Conservation (phyloP, 495 filamentous ascomycete species). For the Lepidopterella palustris region DNA sequence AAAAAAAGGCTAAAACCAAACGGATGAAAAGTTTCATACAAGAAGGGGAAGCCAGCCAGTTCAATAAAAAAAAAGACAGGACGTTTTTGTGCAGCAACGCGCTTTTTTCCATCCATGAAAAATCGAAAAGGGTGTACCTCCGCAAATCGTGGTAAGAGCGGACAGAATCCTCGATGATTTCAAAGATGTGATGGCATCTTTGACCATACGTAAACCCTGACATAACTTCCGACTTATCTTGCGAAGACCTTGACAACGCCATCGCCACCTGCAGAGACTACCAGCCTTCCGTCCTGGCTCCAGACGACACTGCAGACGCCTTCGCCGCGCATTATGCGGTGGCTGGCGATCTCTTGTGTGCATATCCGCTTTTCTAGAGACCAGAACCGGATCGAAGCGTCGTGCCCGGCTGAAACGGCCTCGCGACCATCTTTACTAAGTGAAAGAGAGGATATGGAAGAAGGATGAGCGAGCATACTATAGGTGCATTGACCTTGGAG, state of each 20-base stretch:
- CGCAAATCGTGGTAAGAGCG: neutral
- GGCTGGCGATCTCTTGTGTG: slow-evolving; percentile 86
- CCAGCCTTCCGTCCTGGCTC: slow-evolving; percentile 90
- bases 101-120: neutral
- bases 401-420: slow-evolving; percentile 92
- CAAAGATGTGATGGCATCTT: too few species aligned
- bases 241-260: slow-evolving; percentile 95
- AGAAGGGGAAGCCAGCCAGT: too few species aligned
- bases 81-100: neutral
- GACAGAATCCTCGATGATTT: neutral
- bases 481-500: slow-evolving; percentile 92
- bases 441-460: slow-evolving; percentile 81
- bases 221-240: slow-evolving; percentile 38
- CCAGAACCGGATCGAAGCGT: slow-evolving; percentile 93
- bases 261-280: slow-evolving; percentile 92
- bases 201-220: neutral
- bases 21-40: slow-evolving; percentile 20
- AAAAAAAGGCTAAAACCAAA: slow-evolving; percentile 8
- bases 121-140: neutral
- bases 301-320: slow-evolving; percentile 89
- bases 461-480: slow-evolving; percentile 92
- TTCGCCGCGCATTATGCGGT: slow-evolving; percentile 87
- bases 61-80: neutral
- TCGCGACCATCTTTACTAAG: slow-evolving; percentile 88
- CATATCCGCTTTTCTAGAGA: slow-evolving; percentile 90